Conservation (phyloP, 345 rosid species). For the Hevea brasiliensis region DNA sequence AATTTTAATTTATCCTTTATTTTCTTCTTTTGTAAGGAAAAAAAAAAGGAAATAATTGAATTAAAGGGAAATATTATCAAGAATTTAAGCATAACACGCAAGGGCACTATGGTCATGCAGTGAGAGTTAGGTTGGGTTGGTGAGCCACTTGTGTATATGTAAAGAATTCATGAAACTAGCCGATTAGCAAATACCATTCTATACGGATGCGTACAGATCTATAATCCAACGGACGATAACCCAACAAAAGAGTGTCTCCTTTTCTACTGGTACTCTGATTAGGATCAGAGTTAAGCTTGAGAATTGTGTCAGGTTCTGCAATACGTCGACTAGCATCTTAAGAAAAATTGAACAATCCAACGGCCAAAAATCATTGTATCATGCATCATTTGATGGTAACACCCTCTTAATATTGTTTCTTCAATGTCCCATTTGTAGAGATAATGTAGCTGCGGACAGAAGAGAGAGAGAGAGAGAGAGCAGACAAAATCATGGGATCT, state of each 20-base stretch:
- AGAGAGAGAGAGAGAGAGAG: constrained; percentile 9
- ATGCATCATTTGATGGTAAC: constrained; percentile 2
- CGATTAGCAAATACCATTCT: neutral
- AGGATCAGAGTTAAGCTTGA: neutral
- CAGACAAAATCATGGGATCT: constrained; percentile 37
- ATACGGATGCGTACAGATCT: neutral
- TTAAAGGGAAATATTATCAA: neutral
- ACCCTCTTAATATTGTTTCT: constrained; percentile 1
- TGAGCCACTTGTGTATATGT: constrained; percentile 22
- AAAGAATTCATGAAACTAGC: neutral
- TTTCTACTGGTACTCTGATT: constrained; percentile 1
- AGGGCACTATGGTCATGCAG: constrained; percentile 22
- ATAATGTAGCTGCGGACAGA: neutral
- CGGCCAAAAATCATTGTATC: constrained; percentile 7
- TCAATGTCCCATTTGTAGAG: neutral
- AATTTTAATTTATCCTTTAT: too few species aligned
- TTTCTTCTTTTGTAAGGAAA: neutral
- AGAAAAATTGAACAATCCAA: constrained; percentile 4
- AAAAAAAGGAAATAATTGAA: too few species aligned
- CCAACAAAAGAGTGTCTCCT: constrained; percentile 12
- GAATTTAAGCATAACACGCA: constrained; percentile 12
- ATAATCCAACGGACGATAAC: neutral
- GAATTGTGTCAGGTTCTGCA: constrained; percentile 23
- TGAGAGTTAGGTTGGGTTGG: constrained; percentile 35
- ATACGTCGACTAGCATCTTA: neutral